phyloP scores from a whole-genome alignment of 495 filamentous ascomycete genomes.

The Tuber brumale region DNA sequence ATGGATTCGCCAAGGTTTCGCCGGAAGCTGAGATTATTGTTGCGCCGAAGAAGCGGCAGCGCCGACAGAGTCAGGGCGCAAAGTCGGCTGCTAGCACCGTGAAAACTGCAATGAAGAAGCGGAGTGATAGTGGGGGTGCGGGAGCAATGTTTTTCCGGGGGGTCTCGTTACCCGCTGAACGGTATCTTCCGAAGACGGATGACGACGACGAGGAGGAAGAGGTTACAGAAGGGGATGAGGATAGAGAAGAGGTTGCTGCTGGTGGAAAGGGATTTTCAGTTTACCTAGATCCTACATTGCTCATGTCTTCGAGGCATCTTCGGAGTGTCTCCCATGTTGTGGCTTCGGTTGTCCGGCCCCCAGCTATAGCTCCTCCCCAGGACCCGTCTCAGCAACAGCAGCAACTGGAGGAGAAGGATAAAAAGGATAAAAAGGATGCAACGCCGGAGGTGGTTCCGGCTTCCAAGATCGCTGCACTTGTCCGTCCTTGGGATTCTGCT shows the following conservation, averaged over 20 bases:
- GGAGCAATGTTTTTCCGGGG: conserved; percentile 69
- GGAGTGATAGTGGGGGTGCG: conserved; percentile 59
- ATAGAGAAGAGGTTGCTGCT: conserved; percentile 61
- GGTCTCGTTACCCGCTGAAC: conserved; percentile 51
- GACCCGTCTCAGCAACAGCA: conserved; percentile 67
- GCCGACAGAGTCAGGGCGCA: conserved; percentile 44
- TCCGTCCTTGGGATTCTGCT: conserved; percentile 75
- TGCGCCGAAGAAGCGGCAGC: conserved; percentile 75
- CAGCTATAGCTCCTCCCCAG: conserved; percentile 64
- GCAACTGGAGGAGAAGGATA: conserved; percentile 56
- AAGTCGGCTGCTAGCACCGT: conserved; percentile 61
- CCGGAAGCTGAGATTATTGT: conserved; percentile 95
- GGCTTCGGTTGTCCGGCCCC: conserved; percentile 72
- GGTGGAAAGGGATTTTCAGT: conserved; percentile 51
- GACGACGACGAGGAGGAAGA: conserved; percentile 51
- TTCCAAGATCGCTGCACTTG: conserved; percentile 65
- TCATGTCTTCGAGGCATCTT: conserved; percentile 57
- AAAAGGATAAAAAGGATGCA: conserved; percentile 48
- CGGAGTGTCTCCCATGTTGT: conserved; percentile 65
- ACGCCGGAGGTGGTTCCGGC: conserved; percentile 44
- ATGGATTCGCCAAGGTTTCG: conserved; percentile 73
- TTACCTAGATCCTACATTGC: conserved; percentile 62
- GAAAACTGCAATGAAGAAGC: conserved; percentile 68
- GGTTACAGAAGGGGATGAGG: conserved; percentile 28
- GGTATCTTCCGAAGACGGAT: conserved; percentile 23